phyloP scores from a whole-genome alignment of 2,329 filamentous ascomycete genomes.

The Microcera coccophila region DNA sequence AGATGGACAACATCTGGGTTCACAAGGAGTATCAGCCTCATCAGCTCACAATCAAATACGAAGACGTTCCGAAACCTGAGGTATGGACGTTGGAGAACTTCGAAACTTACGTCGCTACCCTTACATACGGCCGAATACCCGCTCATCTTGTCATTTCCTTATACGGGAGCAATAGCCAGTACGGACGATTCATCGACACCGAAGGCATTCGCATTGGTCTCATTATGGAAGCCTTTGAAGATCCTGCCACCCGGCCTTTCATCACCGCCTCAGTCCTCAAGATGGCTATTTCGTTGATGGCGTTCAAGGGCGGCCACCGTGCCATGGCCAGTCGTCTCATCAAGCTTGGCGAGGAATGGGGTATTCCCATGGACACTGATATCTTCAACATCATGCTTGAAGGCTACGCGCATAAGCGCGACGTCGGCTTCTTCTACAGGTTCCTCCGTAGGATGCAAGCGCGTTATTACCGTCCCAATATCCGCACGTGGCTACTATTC shows the following conservation, averaged over 20 bases:
- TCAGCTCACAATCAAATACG: conserved; percentile 33
- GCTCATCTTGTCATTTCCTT: conserved; percentile 31
- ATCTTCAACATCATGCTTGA: conserved; percentile 48
- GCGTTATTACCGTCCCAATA: conserved; percentile 38
- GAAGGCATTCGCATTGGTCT: conserved; percentile 37
- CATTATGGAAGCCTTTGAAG: conserved; percentile 38
- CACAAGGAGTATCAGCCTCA: conserved; percentile 32
- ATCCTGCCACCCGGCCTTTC: conserved; percentile 30
- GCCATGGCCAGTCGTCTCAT: conserved; percentile 36
- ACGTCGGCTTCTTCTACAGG: conserved; percentile 40
- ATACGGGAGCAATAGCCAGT: conserved; percentile 30
- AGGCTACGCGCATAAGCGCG: conserved; percentile 36
- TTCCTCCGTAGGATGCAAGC: conserved; percentile 40
- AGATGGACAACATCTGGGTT: conserved; percentile 30
- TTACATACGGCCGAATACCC: conserved; percentile 38
- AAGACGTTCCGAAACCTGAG: conserved; percentile 37
- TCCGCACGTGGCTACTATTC: conserved; percentile 47
- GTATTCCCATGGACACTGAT: conserved; percentile 42
- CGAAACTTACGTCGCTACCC: conserved; percentile 38
- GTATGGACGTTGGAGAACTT: conserved; percentile 42
- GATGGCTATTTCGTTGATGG: conserved; percentile 42
- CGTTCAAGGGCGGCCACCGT: conserved; percentile 32
- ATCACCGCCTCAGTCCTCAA: conserved; percentile 42
- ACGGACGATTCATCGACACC: conserved; percentile 33
- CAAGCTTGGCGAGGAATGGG: conserved; percentile 32